phyloP scores from a whole-genome alignment of 495 filamentous ascomycete species.

The Penicillium parvum region DNA sequence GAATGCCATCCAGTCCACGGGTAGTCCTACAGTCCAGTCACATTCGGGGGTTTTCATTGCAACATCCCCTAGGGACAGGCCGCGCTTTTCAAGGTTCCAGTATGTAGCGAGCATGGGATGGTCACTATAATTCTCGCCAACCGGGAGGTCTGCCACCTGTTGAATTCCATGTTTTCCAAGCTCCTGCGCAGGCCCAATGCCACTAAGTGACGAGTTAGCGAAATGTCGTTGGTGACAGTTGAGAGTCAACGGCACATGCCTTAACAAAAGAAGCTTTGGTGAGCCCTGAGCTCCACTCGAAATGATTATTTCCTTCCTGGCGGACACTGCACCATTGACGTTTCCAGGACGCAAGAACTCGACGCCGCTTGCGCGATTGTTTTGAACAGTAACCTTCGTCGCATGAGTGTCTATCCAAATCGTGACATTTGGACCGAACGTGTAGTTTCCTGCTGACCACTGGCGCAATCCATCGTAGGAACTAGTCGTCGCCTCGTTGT shows the following conservation, averaged over 20 bases:
- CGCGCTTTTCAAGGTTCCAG: not conserved
- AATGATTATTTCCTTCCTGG: not conserved
- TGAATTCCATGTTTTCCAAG: not conserved
- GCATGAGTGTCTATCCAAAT: not conserved
- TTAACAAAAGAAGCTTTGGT: not conserved
- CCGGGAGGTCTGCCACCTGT: not conserved
- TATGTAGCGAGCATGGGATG: not conserved
- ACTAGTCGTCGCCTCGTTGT: not conserved
- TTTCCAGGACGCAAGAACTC: not conserved
- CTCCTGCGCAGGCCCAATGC: not conserved
- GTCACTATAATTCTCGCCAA: not conserved
- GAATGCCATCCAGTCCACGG: not conserved
- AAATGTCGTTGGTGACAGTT: not conserved
- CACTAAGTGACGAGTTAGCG: not conserved
- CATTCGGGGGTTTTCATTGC: not conserved
- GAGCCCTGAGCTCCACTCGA: not conserved
- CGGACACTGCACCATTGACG: not conserved
- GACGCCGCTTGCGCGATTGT: not conserved
- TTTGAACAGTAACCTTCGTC: not conserved
- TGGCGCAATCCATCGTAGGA: not conserved
- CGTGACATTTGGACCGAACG: not conserved
- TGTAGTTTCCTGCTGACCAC: not conserved
- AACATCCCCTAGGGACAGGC: not conserved
- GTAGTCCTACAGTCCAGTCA: not conserved
- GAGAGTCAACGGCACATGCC: not conserved